A percentile compares a stretch with the other conserved stretches of the same genome.
Conservation (phyloP, 129 eudicot genomes). For the Centrapalus pauciflorus region DNA sequence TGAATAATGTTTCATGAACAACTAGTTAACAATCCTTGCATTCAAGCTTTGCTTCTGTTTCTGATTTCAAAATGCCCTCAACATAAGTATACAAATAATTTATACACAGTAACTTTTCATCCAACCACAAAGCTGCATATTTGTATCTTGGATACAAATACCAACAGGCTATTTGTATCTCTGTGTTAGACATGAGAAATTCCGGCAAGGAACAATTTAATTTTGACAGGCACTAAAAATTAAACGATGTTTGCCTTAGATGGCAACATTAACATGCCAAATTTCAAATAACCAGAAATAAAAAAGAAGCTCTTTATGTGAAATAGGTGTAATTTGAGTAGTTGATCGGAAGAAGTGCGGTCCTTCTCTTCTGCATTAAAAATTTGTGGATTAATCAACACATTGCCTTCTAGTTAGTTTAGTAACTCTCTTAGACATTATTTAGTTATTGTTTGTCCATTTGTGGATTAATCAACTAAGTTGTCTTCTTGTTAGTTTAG, state of each 20-base stretch:
- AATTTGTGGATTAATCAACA: too few species aligned
- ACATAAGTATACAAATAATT: neutral
- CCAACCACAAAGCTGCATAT: neutral
- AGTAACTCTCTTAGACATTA: too few species aligned
- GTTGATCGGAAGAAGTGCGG: conserved; percentile 37
- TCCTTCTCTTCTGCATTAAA: conserved; percentile 67
- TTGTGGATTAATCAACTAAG: too few species aligned
- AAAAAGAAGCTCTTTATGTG: neutral
- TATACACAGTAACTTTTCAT: neutral
- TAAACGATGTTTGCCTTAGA: neutral
- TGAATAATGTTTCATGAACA: conserved; percentile 10
- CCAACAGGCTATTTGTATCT: neutral
- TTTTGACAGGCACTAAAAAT: neutral
- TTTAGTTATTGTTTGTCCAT: too few species aligned
- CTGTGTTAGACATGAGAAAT: neutral
- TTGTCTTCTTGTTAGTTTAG: too few species aligned
- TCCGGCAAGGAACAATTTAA: neutral
- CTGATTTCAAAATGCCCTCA: conserved; percentile 15
- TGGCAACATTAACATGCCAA: neutral
- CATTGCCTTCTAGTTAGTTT: too few species aligned
- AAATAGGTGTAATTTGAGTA: conserved; percentile 4
- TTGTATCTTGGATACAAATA: neutral
- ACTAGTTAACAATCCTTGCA: conserved; percentile 34
- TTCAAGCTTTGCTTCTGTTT: conserved; percentile 47
- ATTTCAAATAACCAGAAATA: neutral